Conservation (phyloP, 768 basidiomycete species). For the Infundibulicybe gibba region DNA sequence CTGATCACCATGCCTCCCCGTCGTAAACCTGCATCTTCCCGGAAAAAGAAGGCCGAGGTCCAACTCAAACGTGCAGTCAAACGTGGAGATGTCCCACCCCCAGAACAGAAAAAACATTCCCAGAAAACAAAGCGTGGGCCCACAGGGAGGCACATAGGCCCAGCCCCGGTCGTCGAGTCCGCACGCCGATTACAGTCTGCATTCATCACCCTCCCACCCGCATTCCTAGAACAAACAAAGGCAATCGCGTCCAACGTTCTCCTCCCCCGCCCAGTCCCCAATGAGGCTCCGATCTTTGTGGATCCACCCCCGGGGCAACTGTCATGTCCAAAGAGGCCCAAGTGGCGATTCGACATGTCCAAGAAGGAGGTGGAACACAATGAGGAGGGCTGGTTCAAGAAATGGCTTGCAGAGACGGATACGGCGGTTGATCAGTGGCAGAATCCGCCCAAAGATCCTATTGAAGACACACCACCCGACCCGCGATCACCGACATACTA, state of each 20-base stretch:
- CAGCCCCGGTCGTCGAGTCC: constrained; percentile 24
- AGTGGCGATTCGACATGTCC: constrained; percentile 82
- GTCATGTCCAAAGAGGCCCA: constrained; percentile 69
- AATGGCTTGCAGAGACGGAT: constrained; percentile 75
- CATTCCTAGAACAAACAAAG: constrained; percentile 60
- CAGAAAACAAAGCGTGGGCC: constrained; percentile 24
- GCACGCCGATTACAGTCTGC: constrained; percentile 63
- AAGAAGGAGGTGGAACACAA: constrained; percentile 90
- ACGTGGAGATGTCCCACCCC: constrained; percentile 59
- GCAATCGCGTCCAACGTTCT: constrained; percentile 47
- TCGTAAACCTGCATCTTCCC: constrained; percentile 55
- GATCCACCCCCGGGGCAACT: constrained; percentile 19
- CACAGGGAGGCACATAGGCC: constrained; percentile 23
- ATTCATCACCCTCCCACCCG: constrained; percentile 58
- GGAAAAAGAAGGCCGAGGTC: constrained; percentile 67
- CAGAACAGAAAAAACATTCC: constrained; percentile 28
- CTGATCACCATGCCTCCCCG: constrained; percentile 34
- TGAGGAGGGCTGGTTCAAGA: constrained; percentile 79
- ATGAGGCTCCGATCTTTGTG: constrained; percentile 32
- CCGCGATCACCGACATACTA: constrained; percentile 74
- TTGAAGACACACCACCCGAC: constrained; percentile 21
- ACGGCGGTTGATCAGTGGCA: constrained; percentile 51
- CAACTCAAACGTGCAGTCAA: constrained; percentile 83
- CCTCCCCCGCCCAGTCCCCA: constrained; percentile 54
- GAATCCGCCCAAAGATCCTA: constrained; percentile 7